Conservation (phyloP, 2,329 filamentous ascomycete genomes). For the Aspergillus novofumigatus region DNA sequence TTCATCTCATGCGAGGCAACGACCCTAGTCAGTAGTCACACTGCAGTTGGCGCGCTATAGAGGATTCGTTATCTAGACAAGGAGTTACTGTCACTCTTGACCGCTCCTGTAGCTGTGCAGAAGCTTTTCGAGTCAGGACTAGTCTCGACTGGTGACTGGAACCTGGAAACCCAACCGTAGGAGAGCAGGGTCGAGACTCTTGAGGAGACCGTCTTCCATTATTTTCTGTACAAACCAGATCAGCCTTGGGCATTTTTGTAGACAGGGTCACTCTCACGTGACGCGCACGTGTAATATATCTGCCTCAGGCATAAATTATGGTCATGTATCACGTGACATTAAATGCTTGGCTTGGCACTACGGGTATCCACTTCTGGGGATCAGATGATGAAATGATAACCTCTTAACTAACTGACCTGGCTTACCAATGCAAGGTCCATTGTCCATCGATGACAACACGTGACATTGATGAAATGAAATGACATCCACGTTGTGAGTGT, state of each 20-base stretch:
- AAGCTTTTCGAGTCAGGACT: no score
- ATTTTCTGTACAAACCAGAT: background rate
- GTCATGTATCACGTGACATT: background rate
- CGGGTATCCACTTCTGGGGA: background rate
- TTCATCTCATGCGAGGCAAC: background rate
- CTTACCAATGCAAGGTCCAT: background rate
- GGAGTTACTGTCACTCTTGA: background rate
- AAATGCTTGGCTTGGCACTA: background rate
- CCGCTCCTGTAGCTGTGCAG: no score
- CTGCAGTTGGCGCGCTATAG: background rate
- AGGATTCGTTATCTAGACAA: background rate
- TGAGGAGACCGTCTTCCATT: background rate
- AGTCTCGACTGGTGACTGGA: background rate
- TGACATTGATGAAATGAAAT: conserved; percentile 13
- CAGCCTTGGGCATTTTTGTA: background rate
- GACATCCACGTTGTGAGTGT: conserved; percentile 7
- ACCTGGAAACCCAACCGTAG: background rate
- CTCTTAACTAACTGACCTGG: background rate
- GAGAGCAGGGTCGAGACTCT: no score
- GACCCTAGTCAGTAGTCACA: background rate
- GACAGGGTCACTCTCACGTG: background rate
- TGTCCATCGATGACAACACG: background rate
- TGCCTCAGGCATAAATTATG: background rate
- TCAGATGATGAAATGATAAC: background rate
- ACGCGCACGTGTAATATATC: background rate